Percentiles rank a stretch among this genome's conserved stretches.
These are phyloP conservation scores for Thalassiosira ordinaria DNA, from an alignment of 352 stramenopile genomes.

Conservation along the genomic window DNA sequence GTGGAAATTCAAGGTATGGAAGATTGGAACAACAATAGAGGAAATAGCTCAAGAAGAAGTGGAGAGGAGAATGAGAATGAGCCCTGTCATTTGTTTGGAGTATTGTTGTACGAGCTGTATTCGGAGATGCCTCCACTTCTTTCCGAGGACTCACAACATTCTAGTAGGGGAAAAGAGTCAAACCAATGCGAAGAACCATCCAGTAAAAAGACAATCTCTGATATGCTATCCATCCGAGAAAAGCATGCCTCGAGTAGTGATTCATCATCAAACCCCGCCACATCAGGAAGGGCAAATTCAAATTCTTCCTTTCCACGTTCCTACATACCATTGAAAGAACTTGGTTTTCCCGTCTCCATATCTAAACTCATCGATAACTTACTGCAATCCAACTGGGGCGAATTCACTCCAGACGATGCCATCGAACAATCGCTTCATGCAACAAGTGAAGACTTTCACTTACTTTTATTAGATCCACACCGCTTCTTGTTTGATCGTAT, in stretches of 20 bases:
- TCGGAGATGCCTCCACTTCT: constrained; percentile 13
- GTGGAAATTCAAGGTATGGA: constrained; percentile 20
- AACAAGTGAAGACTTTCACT: constrained; percentile 26
- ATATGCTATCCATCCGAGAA: neutral
- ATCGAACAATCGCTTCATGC: constrained; percentile 8
- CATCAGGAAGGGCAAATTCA: no score
- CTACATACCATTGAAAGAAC: constrained; percentile 17
- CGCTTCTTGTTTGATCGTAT: constrained; percentile 43
- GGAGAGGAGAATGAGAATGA: constrained; percentile 1
- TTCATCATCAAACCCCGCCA: no score
- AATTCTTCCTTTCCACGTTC: neutral
- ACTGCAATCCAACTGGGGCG: constrained; percentile 19
- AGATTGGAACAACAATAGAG: neutral
- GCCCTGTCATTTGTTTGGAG: constrained; percentile 24
- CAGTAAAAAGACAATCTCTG: constrained; percentile 6
- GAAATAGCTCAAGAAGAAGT: neutral
- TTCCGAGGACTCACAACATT: neutral
- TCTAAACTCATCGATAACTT: constrained; percentile 35
- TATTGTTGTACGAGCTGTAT: constrained; percentile 38
- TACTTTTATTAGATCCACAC: constrained; percentile 37
- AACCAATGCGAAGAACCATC: neutral
- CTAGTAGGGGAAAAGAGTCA: neutral
- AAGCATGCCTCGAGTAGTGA: neutral
- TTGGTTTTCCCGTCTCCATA: constrained; percentile 34
- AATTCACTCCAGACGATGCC: constrained; percentile 5